phyloP scores from a whole-genome alignment of 371 early-diverging fungal species.

The Syncephalis plumigaleata region DNA sequence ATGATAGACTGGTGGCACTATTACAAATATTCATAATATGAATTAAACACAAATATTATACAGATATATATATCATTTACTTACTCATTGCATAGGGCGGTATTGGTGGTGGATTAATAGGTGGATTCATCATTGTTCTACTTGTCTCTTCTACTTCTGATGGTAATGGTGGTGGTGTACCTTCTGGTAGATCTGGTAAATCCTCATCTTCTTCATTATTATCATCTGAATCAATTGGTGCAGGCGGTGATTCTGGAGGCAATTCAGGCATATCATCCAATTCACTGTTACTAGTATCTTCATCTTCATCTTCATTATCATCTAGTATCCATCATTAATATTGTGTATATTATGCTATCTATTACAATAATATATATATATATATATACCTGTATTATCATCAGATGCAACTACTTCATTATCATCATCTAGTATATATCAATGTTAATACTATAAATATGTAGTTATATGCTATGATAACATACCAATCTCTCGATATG shows the following conservation, averaged over 20 bases:
- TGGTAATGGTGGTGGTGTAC: not conserved
- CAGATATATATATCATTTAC: no score
- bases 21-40: no score
- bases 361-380: no score
- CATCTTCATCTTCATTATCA: not conserved
- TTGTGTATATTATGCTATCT: no score
- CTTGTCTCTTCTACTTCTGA: not conserved
- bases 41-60: no score
- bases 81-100: no score
- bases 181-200: not conserved
- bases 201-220: not conserved
- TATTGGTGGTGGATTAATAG: not conserved
- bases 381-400: no score
- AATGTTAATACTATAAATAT: no score
- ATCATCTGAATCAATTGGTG: not conserved
- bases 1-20: constrained; percentile 5
- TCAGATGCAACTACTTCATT: no score
- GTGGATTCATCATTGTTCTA: not conserved
- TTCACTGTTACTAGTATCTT: not conserved
- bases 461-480: no score
- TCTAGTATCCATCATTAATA: no score
- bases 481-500: constrained; percentile 11
- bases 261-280: constrained; percentile 1
- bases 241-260: not conserved
- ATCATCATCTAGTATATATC: no score